Conservation (phyloP, 179 eudicot genomes). For the Drosera spatulata region DNA sequence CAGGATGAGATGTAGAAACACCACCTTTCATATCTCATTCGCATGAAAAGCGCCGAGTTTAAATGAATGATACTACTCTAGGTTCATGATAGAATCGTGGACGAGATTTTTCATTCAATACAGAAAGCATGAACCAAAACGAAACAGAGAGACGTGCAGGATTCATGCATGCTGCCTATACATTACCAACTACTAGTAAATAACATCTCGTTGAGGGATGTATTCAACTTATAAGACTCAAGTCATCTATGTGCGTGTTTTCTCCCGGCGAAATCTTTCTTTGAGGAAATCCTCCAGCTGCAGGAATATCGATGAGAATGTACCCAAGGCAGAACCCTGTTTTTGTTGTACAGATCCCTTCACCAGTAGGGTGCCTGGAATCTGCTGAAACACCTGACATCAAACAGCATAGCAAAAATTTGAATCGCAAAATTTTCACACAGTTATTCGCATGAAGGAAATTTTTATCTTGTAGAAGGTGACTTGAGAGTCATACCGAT, state of each 20-base stretch:
- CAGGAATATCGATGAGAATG: slow-evolving; percentile 35
- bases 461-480: neutral
- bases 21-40: too few relatives aligned
- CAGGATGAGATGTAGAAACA: too few relatives aligned
- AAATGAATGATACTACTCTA: too few relatives aligned
- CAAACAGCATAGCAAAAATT: neutral
- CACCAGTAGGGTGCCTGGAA: slow-evolving; percentile 78
- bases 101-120: too few relatives aligned
- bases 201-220: too few relatives aligned
- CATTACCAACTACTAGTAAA: too few relatives aligned
- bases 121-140: too few relatives aligned
- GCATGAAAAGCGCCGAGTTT: too few relatives aligned
- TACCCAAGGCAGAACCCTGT: slow-evolving; percentile 45
- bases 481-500: slow-evolving; percentile 26
- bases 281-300: slow-evolving; percentile 41
- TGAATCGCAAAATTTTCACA: neutral
- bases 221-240: too few relatives aligned
- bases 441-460: neutral
- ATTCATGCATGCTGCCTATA: too few relatives aligned
- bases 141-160: too few relatives aligned
- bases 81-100: too few relatives aligned
- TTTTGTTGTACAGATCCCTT: slow-evolving; percentile 56
- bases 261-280: slow-evolving; percentile 39
- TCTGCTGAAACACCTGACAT: slow-evolving; percentile 79
- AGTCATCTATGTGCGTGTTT: neutral